Base-by-base conservation (phyloP, 2,329 filamentous ascomycete species). In the Orbilia javanica region DNA sequence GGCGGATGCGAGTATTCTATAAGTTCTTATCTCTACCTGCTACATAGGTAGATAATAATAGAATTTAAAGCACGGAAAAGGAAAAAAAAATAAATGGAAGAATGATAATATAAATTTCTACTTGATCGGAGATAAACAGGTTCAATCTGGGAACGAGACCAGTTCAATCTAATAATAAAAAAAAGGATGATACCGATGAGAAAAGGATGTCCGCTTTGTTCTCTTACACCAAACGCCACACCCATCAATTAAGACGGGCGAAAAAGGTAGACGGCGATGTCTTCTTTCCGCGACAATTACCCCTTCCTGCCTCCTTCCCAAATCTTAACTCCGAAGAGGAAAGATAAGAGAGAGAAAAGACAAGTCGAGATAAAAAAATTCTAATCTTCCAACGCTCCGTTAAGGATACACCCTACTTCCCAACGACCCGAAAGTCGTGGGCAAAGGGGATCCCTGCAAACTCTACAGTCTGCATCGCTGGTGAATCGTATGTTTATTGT, bases 361-460 rank as follows among this genome's bases (percentile, higher is more conserved):
- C 20, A 27, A 18, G 52, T 53, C 39, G 74, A 82, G 79, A 81
- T 80, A 25, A 83, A 81, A 73, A 68, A 80, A 74, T 79, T 84
- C 83, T 86, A 81, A 86, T 92, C 87, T 93, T 83, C 91, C 91
- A 92, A 91, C 90, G 91, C 89, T 93, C 91, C 91, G 91, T 93
- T 93, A 91, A 91, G 90, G 87, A 86, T 87, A 88, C 87, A 85
- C 87, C 89, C 88, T 89, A 91, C 87, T 78, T 78, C 74, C 74
- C 62, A 53, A 55, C 27, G 27, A 36, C 18, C 55, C 55, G 44
- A 48, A 18, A 11, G 22, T 11, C 25, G 44, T 44, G 86, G 88
- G 83, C 88, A 86, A 90, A 88, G 87, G 85, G 85, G 88, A 89
- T 86, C 88, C 91, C 88, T 91, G 91, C 91, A 88, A 87, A 88